Evolutionary conservation across 345 rosid genomes (phyloP), one percentile per base, ranked within the genome.

Genomic region (Eucalyptus decipiens): DNA sequence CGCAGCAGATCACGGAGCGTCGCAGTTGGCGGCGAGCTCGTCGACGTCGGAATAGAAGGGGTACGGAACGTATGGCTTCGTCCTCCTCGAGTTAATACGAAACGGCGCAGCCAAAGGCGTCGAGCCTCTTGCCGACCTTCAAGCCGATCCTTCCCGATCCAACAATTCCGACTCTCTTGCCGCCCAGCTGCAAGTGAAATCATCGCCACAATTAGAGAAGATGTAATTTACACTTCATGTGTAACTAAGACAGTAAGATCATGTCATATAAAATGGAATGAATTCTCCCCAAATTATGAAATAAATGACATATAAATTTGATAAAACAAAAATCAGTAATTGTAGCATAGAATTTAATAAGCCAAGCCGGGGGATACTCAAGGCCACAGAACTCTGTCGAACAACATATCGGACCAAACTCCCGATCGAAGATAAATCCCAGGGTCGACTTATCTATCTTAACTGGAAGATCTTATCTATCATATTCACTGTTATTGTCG

Each of bases 91-190:
- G 43, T 89, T 90, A 92, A 92, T 94, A 95, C 6, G 91, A 86
- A 51, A 94, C 87, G 19, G 11, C 16, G 88, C 95, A 94, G 16
- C 95, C 93, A 72, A 95, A 93, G 7, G 93, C 93, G 19, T 90
- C 93, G 0, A 94, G 92, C 83, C 96, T 91, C 83, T 91, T 93
- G 6, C 93, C 95, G 56, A 91, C 89, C 89, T 21, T 86, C 69
- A 48, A 48, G 49, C 97, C 95, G 16, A 93, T 91, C 42, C 80
- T 89, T 43, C 95, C 97, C 43, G 94, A 42, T 76, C 97, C 96
- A 17, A 94, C 93, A 87, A 95, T 92, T 47, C 95, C 95, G 45
- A 91, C 91, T 50, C 92, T 80, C 90, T 91, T 94, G 19, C 94
- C 94, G 17, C 94, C 86, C 26, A 94, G 30, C 96, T 92, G 37